Evolutionary conservation across 176 grass and related monocot species (phyloP), one percentile per base, ranked within the genome.

Genomic region (Lolium rigidum): DNA sequence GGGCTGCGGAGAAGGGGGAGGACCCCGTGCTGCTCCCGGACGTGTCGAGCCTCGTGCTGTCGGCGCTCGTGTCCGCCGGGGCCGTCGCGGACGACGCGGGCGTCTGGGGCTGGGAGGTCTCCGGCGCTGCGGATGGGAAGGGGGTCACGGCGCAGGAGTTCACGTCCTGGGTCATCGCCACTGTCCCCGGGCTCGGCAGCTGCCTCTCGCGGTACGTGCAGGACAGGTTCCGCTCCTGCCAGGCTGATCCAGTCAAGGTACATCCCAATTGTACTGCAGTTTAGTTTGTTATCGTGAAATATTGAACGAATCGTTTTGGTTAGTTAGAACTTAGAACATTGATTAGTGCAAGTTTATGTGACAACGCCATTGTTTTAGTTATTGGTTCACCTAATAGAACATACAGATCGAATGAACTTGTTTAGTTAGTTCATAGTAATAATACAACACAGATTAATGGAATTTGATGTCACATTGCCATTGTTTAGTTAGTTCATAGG

Each of bases 101-200:
- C 51, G 35, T 95, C 18, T 93, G 93, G 95, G 86, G 52, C 37
- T 92, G 83, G 63, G 77, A 98, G 76, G 58, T 87, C 77, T 88
- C 84, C n/a, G 55, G 9, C 10, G 75, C 67, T 11, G 88, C 71
- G 8, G 90, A 82, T 35, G 31, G 2, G 66, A 94, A 86, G 63
- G 88, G 90, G 70, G 78, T 94, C 26, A 76, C 89, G 65, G 92
- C 89, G 9, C 97, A 94, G 82, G 90, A 90, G 79, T 84, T 95
- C 84, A 92, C 87, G 6, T 83, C 90, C 1, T 98, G 97, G 94
- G 79, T 92, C 43, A 74, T 94, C 50, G 89, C 91, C 16, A 90
- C 86, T 0, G 88, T 88, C 10, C 48, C 89, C 5, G 92, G 82
- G 46, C 77, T 98, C 49, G 88, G 82, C 47, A 86, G 80, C 80